A percentile compares a stretch with the other conserved stretches of the same genome.
phyloP scores from a whole-genome alignment of 257 asterid species.

The Solanum lycopersicoides region DNA sequence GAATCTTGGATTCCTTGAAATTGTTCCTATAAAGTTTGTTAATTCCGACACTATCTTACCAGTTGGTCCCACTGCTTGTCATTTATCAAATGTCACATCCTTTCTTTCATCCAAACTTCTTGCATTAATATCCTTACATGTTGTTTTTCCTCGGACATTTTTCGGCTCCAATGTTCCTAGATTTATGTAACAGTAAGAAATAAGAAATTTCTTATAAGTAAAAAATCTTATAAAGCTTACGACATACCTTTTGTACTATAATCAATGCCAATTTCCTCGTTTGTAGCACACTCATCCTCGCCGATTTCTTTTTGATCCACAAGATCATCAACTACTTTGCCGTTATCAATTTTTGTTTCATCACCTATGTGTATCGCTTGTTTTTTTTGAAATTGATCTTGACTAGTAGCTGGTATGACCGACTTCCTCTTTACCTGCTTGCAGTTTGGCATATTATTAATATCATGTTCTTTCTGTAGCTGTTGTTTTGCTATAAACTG shows the following conservation, averaged over 20 bases:
- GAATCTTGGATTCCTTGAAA: background rate
- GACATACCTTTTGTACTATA: background rate
- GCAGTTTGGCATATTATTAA: background rate
- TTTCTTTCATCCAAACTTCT: background rate
- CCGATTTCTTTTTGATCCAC: background rate
- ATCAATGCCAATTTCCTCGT: background rate
- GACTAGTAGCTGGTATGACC: too few relatives aligned
- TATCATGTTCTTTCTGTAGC: background rate
- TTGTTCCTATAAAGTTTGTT: background rate
- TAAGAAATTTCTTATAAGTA: background rate
- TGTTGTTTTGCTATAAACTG: too few relatives aligned
- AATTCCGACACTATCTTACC: background rate
- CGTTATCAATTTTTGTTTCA: background rate
- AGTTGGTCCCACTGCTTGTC: background rate
- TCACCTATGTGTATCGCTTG: background rate
- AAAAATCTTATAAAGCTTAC: background rate
- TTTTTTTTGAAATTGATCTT: background rate
- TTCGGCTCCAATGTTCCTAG: background rate
- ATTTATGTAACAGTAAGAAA: background rate
- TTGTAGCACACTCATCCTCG: background rate
- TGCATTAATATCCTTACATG: background rate
- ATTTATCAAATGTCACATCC: background rate
- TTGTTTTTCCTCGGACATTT: background rate
- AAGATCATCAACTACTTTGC: background rate
- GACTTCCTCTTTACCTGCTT: background rate